Evolutionary conservation across 2,329 filamentous ascomycete genomes (phyloP), one percentile per base, ranked within the genome.

Genomic region (Paracamarosporium sp.): DNA sequence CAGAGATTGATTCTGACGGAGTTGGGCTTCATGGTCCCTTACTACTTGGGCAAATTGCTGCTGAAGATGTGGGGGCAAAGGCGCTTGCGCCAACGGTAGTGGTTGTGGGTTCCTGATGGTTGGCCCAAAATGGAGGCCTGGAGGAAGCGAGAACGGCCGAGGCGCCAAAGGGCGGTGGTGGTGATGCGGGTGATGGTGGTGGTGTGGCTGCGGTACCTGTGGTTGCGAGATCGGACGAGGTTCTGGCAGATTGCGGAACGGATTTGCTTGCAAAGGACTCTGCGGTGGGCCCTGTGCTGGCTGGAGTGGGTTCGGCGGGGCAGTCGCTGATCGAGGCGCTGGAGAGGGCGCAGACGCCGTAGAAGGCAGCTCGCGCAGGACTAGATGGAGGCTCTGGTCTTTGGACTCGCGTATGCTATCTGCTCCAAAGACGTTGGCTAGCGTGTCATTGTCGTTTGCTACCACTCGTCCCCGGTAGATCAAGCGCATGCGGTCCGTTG

Each of bases 381-480:
- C 76, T 13, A 78, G 61, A 55, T 78, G 76, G 15, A 78, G 66
- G 62, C 66, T 76, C 51, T 77, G 75, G 50, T 73, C 70, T 47
- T 58, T 70, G 54, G 65, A 72, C n/a, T 72, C 68, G 51, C 69
- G 69, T 35, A 78, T 69, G 74, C 81, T 77, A 30, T 81, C 76
- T 15, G 79, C 73, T 38, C 83, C 82, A 59, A 88, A 78, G 4
- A 86, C 76, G 33, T 79, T 76, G 28, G 74, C 72, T 54, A 89
- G 71, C 0, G 78, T 82, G 35, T 80, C 79, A 22, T 76, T 73
- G 57, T 84, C 79, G 61, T 83, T 78, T 6, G 79, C 68, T 6
- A 88, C 77, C 27, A 82, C 80, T 55, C 82, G 79, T 20, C 86
- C 86, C 48, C 80, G 76, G 63, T 86, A 87, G 20, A 88, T 86